phyloP scores from a whole-genome alignment of 352 stramenopile species.

The Phytophthora sp. region DNA sequence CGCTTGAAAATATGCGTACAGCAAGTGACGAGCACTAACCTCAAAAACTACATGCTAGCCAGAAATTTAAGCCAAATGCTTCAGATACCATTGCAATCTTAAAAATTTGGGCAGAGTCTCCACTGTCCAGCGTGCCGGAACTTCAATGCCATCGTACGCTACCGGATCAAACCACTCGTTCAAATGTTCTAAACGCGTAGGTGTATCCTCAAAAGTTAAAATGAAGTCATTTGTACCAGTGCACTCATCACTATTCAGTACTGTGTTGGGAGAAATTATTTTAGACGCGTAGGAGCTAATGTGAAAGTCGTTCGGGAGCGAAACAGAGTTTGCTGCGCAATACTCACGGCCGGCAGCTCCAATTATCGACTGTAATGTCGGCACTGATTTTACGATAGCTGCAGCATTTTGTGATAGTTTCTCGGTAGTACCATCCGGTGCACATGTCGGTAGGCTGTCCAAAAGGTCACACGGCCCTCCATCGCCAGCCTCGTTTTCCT shows the following conservation, averaged over 20 bases:
- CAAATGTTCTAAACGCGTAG: neutral
- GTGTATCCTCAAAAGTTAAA: neutral
- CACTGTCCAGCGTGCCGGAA: neutral
- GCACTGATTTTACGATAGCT: neutral
- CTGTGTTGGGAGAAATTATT: neutral
- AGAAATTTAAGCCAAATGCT: neutral
- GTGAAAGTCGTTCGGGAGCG: neutral
- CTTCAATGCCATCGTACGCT: neutral
- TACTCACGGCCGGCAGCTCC: neutral
- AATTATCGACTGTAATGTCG: neutral
- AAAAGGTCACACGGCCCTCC: neutral
- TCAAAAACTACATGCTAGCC: constrained; percentile 3
- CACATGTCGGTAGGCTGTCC: neutral
- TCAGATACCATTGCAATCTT: constrained; percentile 1
- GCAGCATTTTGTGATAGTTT: neutral
- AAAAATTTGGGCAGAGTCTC: neutral
- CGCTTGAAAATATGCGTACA: neutral
- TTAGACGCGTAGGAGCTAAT: neutral
- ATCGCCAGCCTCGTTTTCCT: neutral
- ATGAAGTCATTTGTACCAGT: neutral
- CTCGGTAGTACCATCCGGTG: neutral
- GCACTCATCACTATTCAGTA: neutral
- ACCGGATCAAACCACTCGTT: neutral
- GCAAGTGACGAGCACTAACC: neutral
- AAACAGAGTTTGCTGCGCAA: neutral